A percentile compares a stretch with the other conserved stretches of the same genome.
These are phyloP conservation scores for Trichoderma parareesei DNA, from an alignment of 495 filamentous ascomycete species.

Conservation along the genomic window DNA sequence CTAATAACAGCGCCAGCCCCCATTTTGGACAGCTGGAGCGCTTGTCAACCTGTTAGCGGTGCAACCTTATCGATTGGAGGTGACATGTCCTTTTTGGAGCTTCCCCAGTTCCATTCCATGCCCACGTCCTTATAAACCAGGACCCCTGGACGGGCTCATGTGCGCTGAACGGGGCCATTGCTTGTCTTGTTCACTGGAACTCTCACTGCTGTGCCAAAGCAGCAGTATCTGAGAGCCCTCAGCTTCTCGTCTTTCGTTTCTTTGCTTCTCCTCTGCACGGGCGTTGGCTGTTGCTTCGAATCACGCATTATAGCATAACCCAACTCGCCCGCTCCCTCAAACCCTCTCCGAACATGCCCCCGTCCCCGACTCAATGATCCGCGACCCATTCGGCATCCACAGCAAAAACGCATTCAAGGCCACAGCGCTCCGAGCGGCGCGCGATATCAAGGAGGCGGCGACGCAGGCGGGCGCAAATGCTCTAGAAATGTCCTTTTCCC, in stretches of 20 bases:
- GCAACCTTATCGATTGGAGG: conserved; percentile 3
- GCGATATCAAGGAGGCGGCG: conserved; percentile 34
- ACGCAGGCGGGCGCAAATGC: conserved; percentile 31
- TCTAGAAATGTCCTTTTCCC: conserved; percentile 56
- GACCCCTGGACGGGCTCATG: conserved; percentile 2
- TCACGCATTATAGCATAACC: too few relatives aligned
- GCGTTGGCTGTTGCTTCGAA: not conserved
- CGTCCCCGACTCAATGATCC: conserved; percentile 33
- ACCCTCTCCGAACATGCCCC: not conserved
- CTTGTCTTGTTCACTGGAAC: not conserved
- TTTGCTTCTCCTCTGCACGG: too few relatives aligned
- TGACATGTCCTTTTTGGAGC: not conserved
- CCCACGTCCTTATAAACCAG: not conserved
- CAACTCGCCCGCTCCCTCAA: not conserved
- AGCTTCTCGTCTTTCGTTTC: conserved; percentile 4
- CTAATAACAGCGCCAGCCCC: too few relatives aligned
- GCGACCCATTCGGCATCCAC: conserved; percentile 34
- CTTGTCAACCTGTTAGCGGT: too few relatives aligned
- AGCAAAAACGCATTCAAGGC: conserved; percentile 34
- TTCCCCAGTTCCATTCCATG: not conserved
- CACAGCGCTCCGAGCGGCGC: not conserved
- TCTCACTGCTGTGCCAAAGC: not conserved
- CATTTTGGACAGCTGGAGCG: too few relatives aligned
- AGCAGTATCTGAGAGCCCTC: not conserved
- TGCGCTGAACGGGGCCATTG: not conserved